These are phyloP conservation scores for Eutrema salsugineum DNA, from an alignment of 441 rosid genomes.

Conservation along the genomic window DNA sequence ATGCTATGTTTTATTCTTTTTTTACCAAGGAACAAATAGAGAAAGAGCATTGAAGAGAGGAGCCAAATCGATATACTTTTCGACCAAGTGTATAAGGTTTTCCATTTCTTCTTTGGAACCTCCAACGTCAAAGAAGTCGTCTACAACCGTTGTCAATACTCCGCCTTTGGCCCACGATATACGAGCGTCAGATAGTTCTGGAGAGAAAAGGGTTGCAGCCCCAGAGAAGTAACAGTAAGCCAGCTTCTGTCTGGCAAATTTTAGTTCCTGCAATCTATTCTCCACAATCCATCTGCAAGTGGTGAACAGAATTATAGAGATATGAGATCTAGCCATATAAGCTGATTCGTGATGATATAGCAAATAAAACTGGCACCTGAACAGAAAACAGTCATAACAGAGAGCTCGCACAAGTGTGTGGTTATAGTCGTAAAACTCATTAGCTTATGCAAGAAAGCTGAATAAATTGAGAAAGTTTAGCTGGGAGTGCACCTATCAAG, in stretches of 20 bases:
- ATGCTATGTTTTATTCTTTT: background rate
- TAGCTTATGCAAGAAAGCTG: background rate
- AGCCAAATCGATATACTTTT: constrained; percentile 40
- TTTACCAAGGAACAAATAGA: background rate
- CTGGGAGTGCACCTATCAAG: constrained; percentile 54
- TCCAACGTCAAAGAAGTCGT: constrained; percentile 84
- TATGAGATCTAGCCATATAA: background rate
- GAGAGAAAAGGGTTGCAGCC: constrained; percentile 61
- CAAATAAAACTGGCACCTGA: background rate
- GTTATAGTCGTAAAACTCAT: background rate
- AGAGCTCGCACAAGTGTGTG: constrained; percentile 2
- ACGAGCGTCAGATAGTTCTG: constrained; percentile 75
- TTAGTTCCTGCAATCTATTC: constrained; percentile 60
- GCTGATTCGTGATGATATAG: background rate
- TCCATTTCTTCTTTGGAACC: constrained; percentile 68
- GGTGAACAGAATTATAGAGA: background rate
- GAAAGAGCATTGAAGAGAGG: background rate
- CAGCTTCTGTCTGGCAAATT: constrained; percentile 78
- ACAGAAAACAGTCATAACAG: background rate
- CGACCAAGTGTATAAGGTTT: constrained; percentile 57
- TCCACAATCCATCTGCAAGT: constrained; percentile 71
- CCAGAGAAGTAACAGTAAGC: constrained; percentile 78
- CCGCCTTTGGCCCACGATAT: constrained; percentile 87
- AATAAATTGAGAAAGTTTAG: background rate
- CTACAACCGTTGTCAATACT: constrained; percentile 78